Conservation (phyloP, 2,329 filamentous ascomycete genomes). For the Pestalotiopsis sp. region DNA sequence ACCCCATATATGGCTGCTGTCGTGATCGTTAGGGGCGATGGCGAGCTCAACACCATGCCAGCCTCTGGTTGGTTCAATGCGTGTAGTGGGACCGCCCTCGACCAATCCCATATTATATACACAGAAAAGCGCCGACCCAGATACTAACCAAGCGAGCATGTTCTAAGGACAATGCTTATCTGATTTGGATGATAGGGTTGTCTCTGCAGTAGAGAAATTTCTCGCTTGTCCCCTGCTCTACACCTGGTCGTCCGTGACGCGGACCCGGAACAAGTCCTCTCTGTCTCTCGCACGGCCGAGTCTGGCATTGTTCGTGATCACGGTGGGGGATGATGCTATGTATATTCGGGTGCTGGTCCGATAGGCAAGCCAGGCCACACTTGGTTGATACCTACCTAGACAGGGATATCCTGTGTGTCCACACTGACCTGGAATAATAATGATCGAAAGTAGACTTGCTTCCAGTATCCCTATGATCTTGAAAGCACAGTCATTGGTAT, state of each 20-base stretch:
- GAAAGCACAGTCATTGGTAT: not conserved
- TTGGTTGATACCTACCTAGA: not conserved
- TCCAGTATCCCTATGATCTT: not conserved
- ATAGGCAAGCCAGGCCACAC: not conserved
- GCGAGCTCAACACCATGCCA: constrained; percentile 4
- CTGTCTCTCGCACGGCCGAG: not conserved
- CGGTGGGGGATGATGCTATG: constrained; percentile 14
- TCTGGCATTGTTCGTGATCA: constrained; percentile 9
- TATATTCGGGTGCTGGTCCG: not conserved
- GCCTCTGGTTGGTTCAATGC: not conserved
- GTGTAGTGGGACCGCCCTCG: not conserved
- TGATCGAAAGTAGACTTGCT: not conserved
- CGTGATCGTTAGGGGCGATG: constrained; percentile 7
- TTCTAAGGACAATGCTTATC: not conserved
- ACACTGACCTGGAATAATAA: not conserved
- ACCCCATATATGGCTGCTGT: constrained; percentile 6
- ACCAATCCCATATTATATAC: not conserved
- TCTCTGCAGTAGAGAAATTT: not conserved
- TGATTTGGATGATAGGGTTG: not conserved
- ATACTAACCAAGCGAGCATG: not conserved
- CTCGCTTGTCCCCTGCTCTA: not conserved
- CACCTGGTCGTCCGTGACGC: not conserved
- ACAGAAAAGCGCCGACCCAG: not conserved
- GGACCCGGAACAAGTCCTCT: not conserved
- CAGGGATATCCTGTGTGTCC: not conserved